Conservation (phyloP, 2,329 filamentous ascomycete species). For the Colletotrichum cordylinicola region DNA sequence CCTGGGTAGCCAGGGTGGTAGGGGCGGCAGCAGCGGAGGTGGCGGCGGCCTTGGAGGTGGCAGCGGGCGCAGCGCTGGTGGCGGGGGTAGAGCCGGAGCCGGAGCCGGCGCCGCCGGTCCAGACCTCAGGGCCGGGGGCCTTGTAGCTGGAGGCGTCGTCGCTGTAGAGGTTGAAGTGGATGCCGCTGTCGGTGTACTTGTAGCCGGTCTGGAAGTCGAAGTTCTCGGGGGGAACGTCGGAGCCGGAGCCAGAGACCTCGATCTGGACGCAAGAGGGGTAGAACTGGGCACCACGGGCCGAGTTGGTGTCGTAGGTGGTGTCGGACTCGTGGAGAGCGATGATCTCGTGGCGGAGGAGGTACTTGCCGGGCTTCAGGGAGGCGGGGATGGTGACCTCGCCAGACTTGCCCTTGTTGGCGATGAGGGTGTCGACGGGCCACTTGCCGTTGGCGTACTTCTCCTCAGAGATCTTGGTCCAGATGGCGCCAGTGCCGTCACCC, state of each 20-base stretch:
- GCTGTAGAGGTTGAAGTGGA: conserved; percentile 64
- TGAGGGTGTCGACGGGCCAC: conserved; percentile 52
- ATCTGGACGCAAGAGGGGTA: conserved; percentile 67
- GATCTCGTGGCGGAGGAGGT: conserved; percentile 61
- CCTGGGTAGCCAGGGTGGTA: neutral
- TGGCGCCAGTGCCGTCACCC: conserved; percentile 49
- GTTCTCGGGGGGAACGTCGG: conserved; percentile 45
- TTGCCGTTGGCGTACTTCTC: conserved; percentile 40
- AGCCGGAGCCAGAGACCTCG: conserved; percentile 60
- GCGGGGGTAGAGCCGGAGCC: conserved; percentile 9
- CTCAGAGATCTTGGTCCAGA: conserved; percentile 55
- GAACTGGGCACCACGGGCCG: conserved; percentile 53
- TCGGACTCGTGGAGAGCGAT: conserved; percentile 57
- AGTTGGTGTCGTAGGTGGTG: conserved; percentile 32
- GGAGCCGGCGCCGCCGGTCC: conserved; percentile 26
- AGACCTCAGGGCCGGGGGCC: conserved; percentile 41
- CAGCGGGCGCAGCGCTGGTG: neutral
- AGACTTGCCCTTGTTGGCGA: conserved; percentile 51
- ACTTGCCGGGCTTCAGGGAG: conserved; percentile 53
- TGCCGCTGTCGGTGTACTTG: conserved; percentile 61
- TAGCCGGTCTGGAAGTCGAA: conserved; percentile 61
- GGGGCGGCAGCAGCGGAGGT: neutral
- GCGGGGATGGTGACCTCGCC: conserved; percentile 53
- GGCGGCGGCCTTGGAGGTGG: neutral
- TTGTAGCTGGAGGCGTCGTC: conserved; percentile 30